Conservation (phyloP, 257 asterid species). For the Solanum peruvianum region DNA sequence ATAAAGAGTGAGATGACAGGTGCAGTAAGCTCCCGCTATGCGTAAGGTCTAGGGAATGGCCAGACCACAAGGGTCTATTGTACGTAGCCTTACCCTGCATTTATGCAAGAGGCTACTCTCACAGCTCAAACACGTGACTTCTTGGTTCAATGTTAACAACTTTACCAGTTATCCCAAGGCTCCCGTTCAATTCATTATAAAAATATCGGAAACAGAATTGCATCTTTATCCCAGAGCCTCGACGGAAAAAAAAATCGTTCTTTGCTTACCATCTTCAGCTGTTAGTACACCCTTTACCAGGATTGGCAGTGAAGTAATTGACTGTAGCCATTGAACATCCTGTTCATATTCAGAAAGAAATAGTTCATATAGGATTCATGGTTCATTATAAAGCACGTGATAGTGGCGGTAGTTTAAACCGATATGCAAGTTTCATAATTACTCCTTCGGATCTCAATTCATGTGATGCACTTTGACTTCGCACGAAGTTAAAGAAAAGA, state of each 20-base stretch:
- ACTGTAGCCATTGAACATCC: constrained; percentile 92
- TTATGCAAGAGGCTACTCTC: not conserved
- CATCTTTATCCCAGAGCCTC: not conserved
- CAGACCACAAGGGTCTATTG: not conserved
- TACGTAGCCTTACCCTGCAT: not conserved
- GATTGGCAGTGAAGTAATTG: constrained; percentile 87
- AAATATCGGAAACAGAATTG: not conserved
- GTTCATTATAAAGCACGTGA: not conserved
- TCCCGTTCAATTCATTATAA: not conserved
- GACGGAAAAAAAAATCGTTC: not conserved
- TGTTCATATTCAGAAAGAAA: constrained; percentile 15
- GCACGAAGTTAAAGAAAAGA: not conserved
- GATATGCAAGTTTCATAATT: not conserved
- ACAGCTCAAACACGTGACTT: not conserved
- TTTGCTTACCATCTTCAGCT: constrained; percentile 67
- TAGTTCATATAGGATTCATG: not conserved
- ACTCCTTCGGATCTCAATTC: not conserved
- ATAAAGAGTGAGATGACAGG: not conserved
- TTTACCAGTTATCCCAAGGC: not conserved
- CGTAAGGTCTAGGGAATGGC: not conserved
- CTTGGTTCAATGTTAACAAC: not conserved
- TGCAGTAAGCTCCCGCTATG: not conserved
- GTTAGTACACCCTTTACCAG: constrained; percentile 92
- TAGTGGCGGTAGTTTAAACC: not conserved
- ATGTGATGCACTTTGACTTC: not conserved